Evolutionary conservation across 805 yeast genomes (phyloP).

Genomic region (Hanseniaspora occidentalis): DNA sequence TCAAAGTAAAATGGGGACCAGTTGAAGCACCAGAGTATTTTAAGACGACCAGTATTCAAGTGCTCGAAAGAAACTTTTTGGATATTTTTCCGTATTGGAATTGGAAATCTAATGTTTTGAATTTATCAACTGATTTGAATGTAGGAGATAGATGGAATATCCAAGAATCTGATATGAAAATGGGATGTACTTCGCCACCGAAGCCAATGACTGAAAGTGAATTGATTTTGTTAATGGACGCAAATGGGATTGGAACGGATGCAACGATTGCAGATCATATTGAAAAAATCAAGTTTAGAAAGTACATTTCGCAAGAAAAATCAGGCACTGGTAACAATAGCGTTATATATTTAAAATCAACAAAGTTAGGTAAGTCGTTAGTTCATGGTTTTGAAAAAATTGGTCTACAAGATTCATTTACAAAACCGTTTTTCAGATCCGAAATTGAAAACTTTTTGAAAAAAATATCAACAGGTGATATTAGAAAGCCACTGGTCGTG

Average conservation of each 20-base stretch:
- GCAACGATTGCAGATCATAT: slow-evolving; percentile 99
- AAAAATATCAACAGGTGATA: slow-evolving; percentile 54
- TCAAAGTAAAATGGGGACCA: slow-evolving; percentile 57
- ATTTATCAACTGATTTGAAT: slow-evolving; percentile 49
- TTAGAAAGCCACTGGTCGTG: slow-evolving; percentile 40
- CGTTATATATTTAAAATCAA: slow-evolving; percentile 45
- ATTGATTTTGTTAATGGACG: slow-evolving; percentile 86
- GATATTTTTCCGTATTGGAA: slow-evolving; percentile 68
- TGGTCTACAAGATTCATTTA: slow-evolving; percentile 60
- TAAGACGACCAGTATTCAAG: slow-evolving; percentile 60
- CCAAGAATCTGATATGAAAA: slow-evolving; percentile 42
- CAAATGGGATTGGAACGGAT: slow-evolving; percentile 96
- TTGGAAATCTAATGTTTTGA: slow-evolving; percentile 41
- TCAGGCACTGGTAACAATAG: slow-evolving; percentile 22
- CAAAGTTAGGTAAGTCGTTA: slow-evolving; percentile 71
- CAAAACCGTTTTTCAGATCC: slow-evolving; percentile 81
- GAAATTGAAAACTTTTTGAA: slow-evolving; percentile 57
- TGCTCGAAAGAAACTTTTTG: slow-evolving; percentile 60
- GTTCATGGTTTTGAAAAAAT: slow-evolving; percentile 80
- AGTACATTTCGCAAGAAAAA: slow-evolving; percentile 45
- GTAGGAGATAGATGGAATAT: slow-evolving; percentile 48
- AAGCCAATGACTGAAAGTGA: slow-evolving; percentile 81
- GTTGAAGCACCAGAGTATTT: slow-evolving; percentile 41
- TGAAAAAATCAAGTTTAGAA: slow-evolving; percentile 57
- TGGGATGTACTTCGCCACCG: slow-evolving; percentile 78